Conservation (phyloP, 257 asterid genomes). For the Solanum chiquidenum region DNA sequence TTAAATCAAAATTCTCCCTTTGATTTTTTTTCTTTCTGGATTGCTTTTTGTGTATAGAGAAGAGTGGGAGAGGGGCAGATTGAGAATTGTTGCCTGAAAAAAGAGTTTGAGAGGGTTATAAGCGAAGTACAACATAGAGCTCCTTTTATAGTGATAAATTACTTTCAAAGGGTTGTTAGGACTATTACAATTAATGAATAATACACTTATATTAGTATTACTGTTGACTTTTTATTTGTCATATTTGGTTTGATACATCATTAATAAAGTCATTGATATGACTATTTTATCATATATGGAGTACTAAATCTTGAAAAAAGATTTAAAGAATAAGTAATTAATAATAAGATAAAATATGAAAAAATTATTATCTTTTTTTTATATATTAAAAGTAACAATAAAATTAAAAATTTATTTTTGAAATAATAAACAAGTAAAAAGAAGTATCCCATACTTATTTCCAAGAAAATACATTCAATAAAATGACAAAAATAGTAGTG, state of each 20-base stretch:
- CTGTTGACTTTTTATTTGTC: too few relatives aligned
- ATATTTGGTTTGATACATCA: too few relatives aligned
- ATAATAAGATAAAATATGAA: too few relatives aligned
- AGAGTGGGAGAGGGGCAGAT: background rate
- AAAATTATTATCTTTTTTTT: too few relatives aligned
- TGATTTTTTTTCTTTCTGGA: background rate
- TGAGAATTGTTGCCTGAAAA: background rate
- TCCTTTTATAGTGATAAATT: background rate
- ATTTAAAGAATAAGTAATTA: too few relatives aligned
- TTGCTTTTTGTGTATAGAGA: background rate
- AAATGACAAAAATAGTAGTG: background rate
- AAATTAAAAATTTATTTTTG: too few relatives aligned
- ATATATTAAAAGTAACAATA: too few relatives aligned
- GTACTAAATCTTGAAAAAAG: too few relatives aligned
- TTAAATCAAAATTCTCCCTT: background rate
- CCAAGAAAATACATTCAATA: background rate
- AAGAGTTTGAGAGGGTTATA: background rate
- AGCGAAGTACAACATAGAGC: background rate
- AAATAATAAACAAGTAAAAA: background rate
- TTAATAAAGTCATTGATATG: too few relatives aligned
- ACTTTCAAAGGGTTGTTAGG: background rate
- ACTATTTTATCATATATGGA: too few relatives aligned
- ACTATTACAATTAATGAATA: too few relatives aligned
- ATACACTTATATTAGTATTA: background rate
- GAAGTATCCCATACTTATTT: background rate